Evolutionary conservation across 2,329 filamentous ascomycete genomes (phyloP).

Genomic region (Neonectria neomacrospora): DNA sequence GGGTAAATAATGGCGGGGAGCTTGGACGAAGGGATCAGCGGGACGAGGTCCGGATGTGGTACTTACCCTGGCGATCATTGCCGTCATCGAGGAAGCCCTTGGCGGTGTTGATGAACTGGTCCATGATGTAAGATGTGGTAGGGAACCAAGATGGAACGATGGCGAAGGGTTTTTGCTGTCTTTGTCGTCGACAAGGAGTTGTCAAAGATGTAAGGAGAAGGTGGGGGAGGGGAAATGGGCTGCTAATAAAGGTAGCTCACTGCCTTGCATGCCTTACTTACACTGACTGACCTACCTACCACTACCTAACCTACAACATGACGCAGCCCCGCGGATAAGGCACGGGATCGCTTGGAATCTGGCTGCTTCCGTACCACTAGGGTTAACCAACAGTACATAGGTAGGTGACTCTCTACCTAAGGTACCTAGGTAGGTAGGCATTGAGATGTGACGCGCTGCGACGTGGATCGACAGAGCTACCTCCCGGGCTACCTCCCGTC

Average conservation of each 20-base stretch:
- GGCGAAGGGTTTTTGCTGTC: conserved; percentile 3
- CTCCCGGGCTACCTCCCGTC: not conserved
- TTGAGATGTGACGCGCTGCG: conserved; percentile 21
- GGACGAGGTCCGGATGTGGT: not conserved
- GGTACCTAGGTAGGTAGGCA: not conserved
- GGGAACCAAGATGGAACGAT: not conserved
- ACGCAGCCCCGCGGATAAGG: not conserved
- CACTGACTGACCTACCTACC: not conserved
- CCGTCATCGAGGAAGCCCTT: conserved; percentile 51
- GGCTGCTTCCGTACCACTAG: not conserved
- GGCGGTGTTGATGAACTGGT: conserved; percentile 52
- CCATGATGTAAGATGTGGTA: conserved; percentile 46
- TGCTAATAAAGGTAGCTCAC: conserved; percentile 7
- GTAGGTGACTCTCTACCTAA: not conserved
- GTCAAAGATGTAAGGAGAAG: not conserved
- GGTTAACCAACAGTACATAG: too few species aligned
- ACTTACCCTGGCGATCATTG: conserved; percentile 42
- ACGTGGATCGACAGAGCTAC: conserved; percentile 31
- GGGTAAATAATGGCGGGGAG: conserved; percentile 32
- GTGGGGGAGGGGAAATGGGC: conserved; percentile 23
- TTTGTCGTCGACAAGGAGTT: not conserved
- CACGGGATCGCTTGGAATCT: not conserved
- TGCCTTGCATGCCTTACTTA: not conserved
- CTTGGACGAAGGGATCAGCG: conserved; percentile 32
- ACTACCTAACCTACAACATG: not conserved